phyloP scores from a whole-genome alignment of 2,329 filamentous ascomycete species.

The Blastomyces emzantsi region DNA sequence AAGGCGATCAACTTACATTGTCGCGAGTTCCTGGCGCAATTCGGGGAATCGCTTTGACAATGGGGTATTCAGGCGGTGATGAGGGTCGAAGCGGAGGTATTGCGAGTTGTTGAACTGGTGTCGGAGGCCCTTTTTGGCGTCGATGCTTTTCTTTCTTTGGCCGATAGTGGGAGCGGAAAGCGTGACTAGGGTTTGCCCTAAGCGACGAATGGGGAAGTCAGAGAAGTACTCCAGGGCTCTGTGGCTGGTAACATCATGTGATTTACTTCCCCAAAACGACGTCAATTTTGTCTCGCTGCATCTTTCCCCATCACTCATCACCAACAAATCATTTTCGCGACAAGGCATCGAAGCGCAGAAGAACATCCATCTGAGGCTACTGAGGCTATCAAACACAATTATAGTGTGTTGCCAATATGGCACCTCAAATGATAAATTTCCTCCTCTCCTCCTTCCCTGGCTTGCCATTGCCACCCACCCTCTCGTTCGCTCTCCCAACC shows the following conservation, averaged over 20 bases:
- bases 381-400: not conserved
- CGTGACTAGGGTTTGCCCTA: conserved; percentile 10
- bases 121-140: not conserved
- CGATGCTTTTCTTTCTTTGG: conserved; percentile 7
- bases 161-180: not conserved
- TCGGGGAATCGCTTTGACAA: conserved; percentile 47
- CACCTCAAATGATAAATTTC: conserved; percentile 56
- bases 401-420: conserved; percentile 8
- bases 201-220: not conserved
- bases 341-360: not conserved
- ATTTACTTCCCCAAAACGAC: not conserved
- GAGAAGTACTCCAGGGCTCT: too few relatives aligned
- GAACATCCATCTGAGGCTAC: not conserved
- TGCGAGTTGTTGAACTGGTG: conserved; percentile 26
- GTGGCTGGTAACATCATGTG: not conserved
- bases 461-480: conserved; percentile 69
- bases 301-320: not conserved
- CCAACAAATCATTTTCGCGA: not conserved
- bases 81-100: conserved; percentile 20
- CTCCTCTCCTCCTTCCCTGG: conserved; percentile 79
- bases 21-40: conserved; percentile 46
- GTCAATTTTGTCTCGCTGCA: not conserved
- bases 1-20: conserved; percentile 36
- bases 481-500: conserved; percentile 63
- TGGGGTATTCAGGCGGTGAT: conserved; percentile 30